A percentile compares a stretch with the other conserved stretches of the same genome.
Conservation (phyloP, 768 basidiomycete species). For the Termitomyces sp. region DNA sequence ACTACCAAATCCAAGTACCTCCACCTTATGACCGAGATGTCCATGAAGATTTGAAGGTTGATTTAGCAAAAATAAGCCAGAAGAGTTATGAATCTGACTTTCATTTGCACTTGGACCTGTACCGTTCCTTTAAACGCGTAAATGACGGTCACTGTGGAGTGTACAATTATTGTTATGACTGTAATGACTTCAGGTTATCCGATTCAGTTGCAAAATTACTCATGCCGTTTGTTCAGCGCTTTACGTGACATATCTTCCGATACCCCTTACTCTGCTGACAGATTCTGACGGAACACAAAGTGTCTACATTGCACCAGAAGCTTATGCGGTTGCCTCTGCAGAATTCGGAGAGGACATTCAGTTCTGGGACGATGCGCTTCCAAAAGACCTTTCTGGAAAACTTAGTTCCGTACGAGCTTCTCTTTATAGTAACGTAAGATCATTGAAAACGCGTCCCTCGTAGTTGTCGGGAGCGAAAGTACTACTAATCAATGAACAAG, state of each 20-base stretch:
- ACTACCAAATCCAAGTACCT: constrained; percentile 52
- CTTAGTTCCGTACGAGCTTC: constrained; percentile 32
- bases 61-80: constrained; percentile 42
- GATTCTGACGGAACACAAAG: constrained; percentile 36
- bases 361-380: constrained; percentile 50
- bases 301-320: constrained; percentile 49
- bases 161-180: constrained; percentile 45
- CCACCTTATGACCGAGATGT: constrained; percentile 47
- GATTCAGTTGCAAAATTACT: neutral
- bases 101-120: constrained; percentile 50
- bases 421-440: neutral
- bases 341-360: constrained; percentile 46
- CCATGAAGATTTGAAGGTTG: constrained; percentile 48
- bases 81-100: constrained; percentile 45
- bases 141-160: constrained; percentile 57
- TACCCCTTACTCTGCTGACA: constrained; percentile 43
- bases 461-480: constrained; percentile 50
- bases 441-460: neutral
- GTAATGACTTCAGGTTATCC: constrained; percentile 8
- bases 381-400: constrained; percentile 40
- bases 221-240: constrained; percentile 21
- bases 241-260: constrained; percentile 43
- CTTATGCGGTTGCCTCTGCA: constrained; percentile 42
- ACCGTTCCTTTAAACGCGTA: constrained; percentile 44
- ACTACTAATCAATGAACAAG: constrained; percentile 42